Percentiles rank a stretch among this genome's conserved stretches.
Conservation (phyloP, 768 basidiomycete genomes). For the Tricholoma bakamatsutake region DNA sequence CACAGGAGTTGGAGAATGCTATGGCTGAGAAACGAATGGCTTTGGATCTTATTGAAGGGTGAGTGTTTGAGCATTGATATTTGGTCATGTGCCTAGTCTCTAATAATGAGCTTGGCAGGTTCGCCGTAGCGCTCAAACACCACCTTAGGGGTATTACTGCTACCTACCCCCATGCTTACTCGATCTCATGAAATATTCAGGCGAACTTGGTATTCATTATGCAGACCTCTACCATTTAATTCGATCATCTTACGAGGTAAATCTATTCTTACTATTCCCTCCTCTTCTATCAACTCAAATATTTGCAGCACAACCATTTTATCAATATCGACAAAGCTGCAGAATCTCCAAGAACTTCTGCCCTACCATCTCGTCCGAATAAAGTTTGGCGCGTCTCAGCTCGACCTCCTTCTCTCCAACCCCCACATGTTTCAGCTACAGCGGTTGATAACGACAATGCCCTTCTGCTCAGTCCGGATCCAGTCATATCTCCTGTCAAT, state of each 20-base stretch:
- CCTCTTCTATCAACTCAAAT: background rate
- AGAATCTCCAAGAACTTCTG: conserved; percentile 14
- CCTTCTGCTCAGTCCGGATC: conserved; percentile 19
- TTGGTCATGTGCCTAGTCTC: background rate
- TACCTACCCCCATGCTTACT: background rate
- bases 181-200: conserved; percentile 18
- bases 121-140: conserved; percentile 54
- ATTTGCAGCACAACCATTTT: conserved; percentile 28
- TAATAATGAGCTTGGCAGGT: conserved; percentile 26
- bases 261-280: background rate
- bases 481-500: conserved; percentile 40
- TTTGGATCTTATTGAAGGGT: conserved; percentile 55
- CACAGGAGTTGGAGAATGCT: conserved; percentile 39
- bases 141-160: conserved; percentile 44
- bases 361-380: conserved; percentile 19
- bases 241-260: conserved; percentile 49
- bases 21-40: conserved; percentile 61
- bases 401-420: conserved; percentile 2
- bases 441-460: conserved; percentile 3
- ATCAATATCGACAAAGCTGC: conserved; percentile 8
- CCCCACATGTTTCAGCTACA: conserved; percentile 1
- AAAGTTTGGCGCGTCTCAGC: conserved; percentile 26
- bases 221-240: conserved; percentile 56
- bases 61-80: conserved; percentile 24
- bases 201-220: conserved; percentile 56